phyloP scores from a whole-genome alignment of 73 alveolate species.

The Paraurostyla sp. region DNA sequence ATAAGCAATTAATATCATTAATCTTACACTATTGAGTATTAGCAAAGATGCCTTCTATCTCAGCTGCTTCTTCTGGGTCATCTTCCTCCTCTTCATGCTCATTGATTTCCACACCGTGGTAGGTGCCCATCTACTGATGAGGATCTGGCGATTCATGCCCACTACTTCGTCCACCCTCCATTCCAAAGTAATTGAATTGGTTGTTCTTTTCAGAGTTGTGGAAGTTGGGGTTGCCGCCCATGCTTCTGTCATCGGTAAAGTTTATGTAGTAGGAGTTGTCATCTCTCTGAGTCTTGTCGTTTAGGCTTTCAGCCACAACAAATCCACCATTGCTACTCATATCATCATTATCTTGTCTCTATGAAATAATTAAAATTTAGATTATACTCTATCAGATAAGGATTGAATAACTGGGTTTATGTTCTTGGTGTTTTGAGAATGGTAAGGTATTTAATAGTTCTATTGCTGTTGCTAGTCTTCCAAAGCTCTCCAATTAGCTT shows the following conservation, averaged over 20 bases:
- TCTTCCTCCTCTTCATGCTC: not conserved
- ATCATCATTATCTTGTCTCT: constrained; percentile 42
- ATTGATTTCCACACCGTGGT: not conserved
- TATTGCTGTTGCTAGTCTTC: not conserved
- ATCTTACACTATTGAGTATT: constrained; percentile 9
- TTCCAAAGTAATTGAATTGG: not conserved
- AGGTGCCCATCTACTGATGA: not conserved
- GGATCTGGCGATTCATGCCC: not conserved
- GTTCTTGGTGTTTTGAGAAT: not conserved
- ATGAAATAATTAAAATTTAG: not conserved
- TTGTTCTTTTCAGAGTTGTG: too few species aligned
- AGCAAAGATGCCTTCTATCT: not conserved
- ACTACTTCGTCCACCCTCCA: not conserved
- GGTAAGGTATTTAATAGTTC: constrained; percentile 1
- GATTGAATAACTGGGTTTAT: constrained; percentile 19
- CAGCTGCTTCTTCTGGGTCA: not conserved
- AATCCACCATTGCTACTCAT: not conserved
- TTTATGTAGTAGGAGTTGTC: constrained; percentile 26
- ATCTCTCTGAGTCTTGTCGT: not conserved
- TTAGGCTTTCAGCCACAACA: not conserved
- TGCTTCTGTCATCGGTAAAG: constrained; percentile 41
- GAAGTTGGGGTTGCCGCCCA: too few species aligned
- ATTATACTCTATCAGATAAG: constrained; percentile 3
- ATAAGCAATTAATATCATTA: not conserved
- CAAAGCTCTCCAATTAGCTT: not conserved